Percentiles rank a stretch among this genome's conserved stretches.
Conservation (phyloP, 2,329 filamentous ascomycete genomes). For the Rutstroemia sydowiana region DNA sequence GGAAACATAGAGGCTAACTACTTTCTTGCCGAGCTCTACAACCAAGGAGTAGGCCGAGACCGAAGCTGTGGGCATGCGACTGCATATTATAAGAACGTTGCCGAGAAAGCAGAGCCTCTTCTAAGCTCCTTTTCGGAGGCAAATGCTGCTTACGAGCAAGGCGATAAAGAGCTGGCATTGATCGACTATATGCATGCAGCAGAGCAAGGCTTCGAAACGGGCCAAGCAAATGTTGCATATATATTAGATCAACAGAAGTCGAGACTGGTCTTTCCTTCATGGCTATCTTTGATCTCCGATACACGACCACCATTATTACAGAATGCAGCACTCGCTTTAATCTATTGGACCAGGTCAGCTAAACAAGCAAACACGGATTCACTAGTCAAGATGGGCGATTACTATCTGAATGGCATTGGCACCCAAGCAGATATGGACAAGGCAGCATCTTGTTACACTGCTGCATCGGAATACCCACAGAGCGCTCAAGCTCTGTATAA, state of each 20-base stretch:
- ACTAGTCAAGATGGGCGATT: constrained; percentile 96
- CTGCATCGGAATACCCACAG: constrained; percentile 82
- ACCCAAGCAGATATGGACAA: constrained; percentile 67
- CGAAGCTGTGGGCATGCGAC: constrained; percentile 59
- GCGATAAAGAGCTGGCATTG: constrained; percentile 57
- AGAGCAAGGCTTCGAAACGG: constrained; percentile 65
- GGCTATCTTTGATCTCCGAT: constrained; percentile 29
- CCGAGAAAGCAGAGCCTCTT: constrained; percentile 48
- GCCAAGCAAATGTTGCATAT: constrained; percentile 66
- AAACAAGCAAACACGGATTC: constrained; percentile 91
- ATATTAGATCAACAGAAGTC: constrained; percentile 58
- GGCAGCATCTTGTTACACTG: constrained; percentile 86
- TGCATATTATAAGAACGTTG: constrained; percentile 59
- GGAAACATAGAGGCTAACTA: constrained; percentile 67
- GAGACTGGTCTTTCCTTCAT: constrained; percentile 38
- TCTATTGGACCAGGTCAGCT: constrained; percentile 93
- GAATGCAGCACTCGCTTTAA: constrained; percentile 52
- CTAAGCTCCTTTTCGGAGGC: constrained; percentile 59
- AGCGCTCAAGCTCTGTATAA: constrained; percentile 97
- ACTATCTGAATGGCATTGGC: constrained; percentile 81
- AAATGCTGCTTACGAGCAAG: constrained; percentile 56
- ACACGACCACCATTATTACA: constrained; percentile 39
- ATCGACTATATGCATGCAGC: constrained; percentile 65
- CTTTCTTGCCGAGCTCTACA: constrained; percentile 62
- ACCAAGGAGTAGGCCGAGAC: constrained; percentile 58